A percentile compares a stretch with the other conserved stretches of the same genome.
Conservation (phyloP, 768 basidiomycete genomes). For the Pisolithus tinctorius region DNA sequence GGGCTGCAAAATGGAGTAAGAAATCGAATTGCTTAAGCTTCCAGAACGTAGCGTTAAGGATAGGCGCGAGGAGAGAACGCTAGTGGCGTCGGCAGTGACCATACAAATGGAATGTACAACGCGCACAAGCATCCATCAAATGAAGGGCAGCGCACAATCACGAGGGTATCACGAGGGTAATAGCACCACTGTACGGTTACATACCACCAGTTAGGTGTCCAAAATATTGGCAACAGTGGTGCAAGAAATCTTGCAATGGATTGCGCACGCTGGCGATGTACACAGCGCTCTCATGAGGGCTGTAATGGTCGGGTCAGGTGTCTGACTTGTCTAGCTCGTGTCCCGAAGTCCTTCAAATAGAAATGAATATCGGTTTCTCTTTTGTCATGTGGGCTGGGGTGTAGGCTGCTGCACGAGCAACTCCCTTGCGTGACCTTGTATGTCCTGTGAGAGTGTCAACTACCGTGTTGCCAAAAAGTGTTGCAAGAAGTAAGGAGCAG, state of each 20-base stretch:
- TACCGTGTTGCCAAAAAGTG: not conserved
- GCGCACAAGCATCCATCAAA: constrained; percentile 4
- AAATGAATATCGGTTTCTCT: not conserved
- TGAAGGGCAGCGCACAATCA: constrained; percentile 1
- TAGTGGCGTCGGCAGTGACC: constrained; percentile 12
- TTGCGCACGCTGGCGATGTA: not conserved
- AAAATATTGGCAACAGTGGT: not conserved
- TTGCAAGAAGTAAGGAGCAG: not conserved
- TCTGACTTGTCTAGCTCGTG: not conserved
- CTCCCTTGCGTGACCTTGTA: constrained; percentile 57
- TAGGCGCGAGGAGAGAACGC: constrained; percentile 13
- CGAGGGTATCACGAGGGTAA: not conserved
- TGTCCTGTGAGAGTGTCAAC: constrained; percentile 37
- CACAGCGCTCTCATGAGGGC: not conserved
- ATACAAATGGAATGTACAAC: constrained; percentile 20
- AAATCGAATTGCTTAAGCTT: too few relatives aligned
- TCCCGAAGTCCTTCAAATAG: not conserved
- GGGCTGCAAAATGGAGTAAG: too few relatives aligned
- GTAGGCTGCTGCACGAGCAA: constrained; percentile 66
- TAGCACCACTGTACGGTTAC: constrained; percentile 1
- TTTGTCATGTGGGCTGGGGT: constrained; percentile 35
- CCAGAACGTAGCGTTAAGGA: constrained; percentile 17
- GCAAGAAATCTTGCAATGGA: not conserved
- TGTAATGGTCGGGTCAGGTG: not conserved
- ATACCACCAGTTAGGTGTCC: constrained; percentile 4